phyloP scores from a whole-genome alignment of 202 grass and related monocot genomes.

The Zoysia matrella region DNA sequence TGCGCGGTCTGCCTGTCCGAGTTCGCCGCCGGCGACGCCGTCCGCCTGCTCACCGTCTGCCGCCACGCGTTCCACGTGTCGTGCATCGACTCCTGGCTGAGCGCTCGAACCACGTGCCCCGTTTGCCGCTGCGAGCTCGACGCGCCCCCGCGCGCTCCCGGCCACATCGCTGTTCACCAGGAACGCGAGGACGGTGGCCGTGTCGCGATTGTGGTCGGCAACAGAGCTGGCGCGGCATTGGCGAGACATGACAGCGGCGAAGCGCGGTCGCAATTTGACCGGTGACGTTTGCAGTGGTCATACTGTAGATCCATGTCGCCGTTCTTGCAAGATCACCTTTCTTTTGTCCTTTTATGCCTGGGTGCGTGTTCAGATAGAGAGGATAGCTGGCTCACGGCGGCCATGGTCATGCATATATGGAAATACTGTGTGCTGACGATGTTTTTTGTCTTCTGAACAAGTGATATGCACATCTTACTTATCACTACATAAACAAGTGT shows the following conservation, averaged over 20 bases:
- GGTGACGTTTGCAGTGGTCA: not conserved
- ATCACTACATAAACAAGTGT: too few species aligned
- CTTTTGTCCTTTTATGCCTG: too few species aligned
- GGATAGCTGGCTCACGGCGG: too few species aligned
- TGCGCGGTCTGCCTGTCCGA: slow-evolving; percentile 85
- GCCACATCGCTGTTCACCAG: not conserved
- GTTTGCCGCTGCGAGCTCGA: slow-evolving; percentile 72
- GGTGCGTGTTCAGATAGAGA: too few species aligned
- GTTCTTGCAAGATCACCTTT: not conserved
- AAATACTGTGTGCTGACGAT: too few species aligned
- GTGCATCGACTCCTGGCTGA: slow-evolving; percentile 84
- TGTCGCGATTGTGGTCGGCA: not conserved
- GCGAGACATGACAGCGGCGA: not conserved
- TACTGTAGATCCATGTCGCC: not conserved
- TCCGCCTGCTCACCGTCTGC: slow-evolving; percentile 76
- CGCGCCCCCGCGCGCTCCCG: slow-evolving; percentile 3
- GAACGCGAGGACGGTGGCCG: slow-evolving; percentile 13
- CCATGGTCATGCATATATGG: too few species aligned
- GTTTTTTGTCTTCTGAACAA: too few species aligned
- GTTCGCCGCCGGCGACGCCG: slow-evolving; percentile 60
- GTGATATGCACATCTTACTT: too few species aligned
- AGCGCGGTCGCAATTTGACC: slow-evolving; percentile 11
- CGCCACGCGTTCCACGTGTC: slow-evolving; percentile 73
- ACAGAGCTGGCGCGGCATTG: not conserved
- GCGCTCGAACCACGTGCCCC: slow-evolving; percentile 68